Evolutionary conservation across 371 early-diverging fungal genomes (phyloP).

Genomic region (Mortierella sp.): DNA sequence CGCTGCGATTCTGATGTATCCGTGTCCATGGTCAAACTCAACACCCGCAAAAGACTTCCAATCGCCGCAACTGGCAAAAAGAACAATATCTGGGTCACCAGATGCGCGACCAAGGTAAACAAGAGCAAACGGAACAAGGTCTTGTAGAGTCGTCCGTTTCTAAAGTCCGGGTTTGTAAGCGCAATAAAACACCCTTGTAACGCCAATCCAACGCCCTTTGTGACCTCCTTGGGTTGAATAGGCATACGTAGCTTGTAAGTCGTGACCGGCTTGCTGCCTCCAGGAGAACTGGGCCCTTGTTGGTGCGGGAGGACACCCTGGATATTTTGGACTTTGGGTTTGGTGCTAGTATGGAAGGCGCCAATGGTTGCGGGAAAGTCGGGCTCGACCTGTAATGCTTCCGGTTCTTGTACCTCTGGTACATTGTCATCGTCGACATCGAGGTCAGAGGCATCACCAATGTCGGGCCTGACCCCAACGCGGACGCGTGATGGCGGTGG

Average conservation of each 20-base stretch:
- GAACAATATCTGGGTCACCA: conserved; percentile 63
- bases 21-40: conserved; percentile 48
- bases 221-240: conserved; percentile 54
- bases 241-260: conserved; percentile 44
- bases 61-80: conserved; percentile 61
- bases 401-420: not conserved
- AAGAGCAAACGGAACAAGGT: conserved; percentile 65
- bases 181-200: conserved; percentile 65
- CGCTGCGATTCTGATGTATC: conserved; percentile 56
- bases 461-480: conserved; percentile 22
- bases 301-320: conserved; percentile 26
- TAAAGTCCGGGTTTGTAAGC: conserved; percentile 65
- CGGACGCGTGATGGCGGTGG: conserved; percentile 56
- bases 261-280: not conserved
- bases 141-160: conserved; percentile 59
- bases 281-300: not conserved
- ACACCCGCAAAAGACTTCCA: conserved; percentile 54
- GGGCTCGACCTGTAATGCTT: not conserved
- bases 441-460: conserved; percentile 39
- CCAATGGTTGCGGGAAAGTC: conserved; percentile 14
- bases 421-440: conserved; percentile 26
- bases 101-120: conserved; percentile 61
- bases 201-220: conserved; percentile 65
- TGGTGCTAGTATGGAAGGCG: conserved; percentile 17
- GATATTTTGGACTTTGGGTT: conserved; percentile 29